Base-by-base conservation (phyloP, 2,329 filamentous ascomycete species). In the Epichloe amarillans region DNA sequence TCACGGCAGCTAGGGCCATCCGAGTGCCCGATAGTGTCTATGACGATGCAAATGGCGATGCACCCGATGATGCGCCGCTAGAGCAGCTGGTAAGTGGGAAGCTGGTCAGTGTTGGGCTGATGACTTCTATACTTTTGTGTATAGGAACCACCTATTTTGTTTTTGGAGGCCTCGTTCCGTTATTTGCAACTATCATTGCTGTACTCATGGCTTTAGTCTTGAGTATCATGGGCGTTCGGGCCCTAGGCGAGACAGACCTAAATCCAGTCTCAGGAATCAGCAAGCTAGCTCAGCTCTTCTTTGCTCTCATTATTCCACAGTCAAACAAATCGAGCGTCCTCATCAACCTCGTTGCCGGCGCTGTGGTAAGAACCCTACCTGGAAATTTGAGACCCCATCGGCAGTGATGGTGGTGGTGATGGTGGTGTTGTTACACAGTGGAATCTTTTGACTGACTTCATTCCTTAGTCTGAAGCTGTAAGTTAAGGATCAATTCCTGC, bases 251-350 rank as follows among this genome's bases (percentile, higher is more conserved):
- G 71, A 97, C 93, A 5, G 93, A 98, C 61, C 75, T 98, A 10
- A 97, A 97, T 62, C 93, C 93, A 0, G 93, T 97, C 2, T 95
- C 88, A 1, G 93, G 93, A 36, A 98, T 97, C 66, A 91, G 86
- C 63, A 98, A 98, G 70, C 77, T 98, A 3, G 95, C 93, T 0
- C 93, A 98, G 66, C 79, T 98, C 3, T 84, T 97, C 62, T 97
- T 98, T 66, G 93, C 93, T 3, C 71, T 95, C 47, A 86, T 94
- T 39, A 89, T 94, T 2, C 90, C 93, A 0, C 74, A 84, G 50
- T 80, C 82, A 0, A 82, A 88, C 60, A 84, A 85, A 59, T 89
- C 89, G 40, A 88, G 88, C 12, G 83, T 98, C n/a, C 76, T 95
- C 51, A 95, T 96, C 63, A 98, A 98, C 63, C 78, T 98, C 2